phyloP scores from a whole-genome alignment of 1,284 basidiomycete species.

The Ustilago shanxiensis region DNA sequence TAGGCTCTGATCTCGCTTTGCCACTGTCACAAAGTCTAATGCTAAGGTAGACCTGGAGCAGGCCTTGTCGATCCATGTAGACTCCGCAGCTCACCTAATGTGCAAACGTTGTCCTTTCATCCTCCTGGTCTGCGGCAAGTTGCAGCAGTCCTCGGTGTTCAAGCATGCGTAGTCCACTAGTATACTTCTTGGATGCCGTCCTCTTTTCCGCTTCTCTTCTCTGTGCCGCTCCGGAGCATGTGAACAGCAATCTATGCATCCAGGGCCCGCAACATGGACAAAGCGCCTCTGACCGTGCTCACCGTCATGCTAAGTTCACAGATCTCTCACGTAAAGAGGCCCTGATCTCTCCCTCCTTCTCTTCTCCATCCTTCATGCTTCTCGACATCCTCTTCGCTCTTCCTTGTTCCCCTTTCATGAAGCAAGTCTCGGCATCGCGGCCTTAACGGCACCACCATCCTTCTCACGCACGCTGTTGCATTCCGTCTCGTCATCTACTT shows the following conservation, averaged over 20 bases:
- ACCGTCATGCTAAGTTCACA: background rate
- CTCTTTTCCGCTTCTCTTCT: background rate
- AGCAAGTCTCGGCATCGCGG: background rate
- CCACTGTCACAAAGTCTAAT: background rate
- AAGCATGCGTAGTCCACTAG: background rate
- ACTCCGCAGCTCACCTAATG: conserved; percentile 7
- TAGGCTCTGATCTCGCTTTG: background rate
- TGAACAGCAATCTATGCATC: background rate
- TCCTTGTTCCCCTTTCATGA: background rate
- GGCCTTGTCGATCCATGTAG: background rate
- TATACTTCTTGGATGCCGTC: background rate
- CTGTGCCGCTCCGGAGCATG: background rate
- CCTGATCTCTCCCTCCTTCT: background rate
- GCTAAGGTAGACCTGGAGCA: background rate
- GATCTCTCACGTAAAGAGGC: background rate
- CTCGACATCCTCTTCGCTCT: background rate
- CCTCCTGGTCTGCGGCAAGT: background rate
- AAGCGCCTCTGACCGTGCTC: background rate
- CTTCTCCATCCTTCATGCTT: background rate
- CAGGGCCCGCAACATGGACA: background rate
- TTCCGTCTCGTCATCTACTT: background rate
- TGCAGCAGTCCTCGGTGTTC: conserved; percentile 11
- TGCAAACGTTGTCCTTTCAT: background rate
- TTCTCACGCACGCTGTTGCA: background rate
- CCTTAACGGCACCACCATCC: background rate